Conservation (phyloP, 2,329 filamentous ascomycete species). For the Tympanopsis confertula region DNA sequence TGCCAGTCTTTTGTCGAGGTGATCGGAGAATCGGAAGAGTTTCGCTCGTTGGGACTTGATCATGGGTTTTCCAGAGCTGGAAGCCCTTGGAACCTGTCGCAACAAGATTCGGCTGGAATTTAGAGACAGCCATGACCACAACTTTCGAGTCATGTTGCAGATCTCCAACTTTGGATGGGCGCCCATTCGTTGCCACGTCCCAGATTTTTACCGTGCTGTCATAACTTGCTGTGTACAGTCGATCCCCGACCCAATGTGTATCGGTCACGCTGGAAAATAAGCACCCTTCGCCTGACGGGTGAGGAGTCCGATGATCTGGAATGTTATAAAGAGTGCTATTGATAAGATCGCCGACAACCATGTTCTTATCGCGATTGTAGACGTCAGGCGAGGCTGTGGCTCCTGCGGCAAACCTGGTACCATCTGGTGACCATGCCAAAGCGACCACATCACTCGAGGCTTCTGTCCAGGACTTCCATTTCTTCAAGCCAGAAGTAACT, state of each 20-base stretch:
- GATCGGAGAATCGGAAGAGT: not conserved
- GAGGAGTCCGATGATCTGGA: not conserved
- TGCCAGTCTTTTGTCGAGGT: not conserved
- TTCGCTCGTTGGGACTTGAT: not conserved
- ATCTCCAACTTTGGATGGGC: slow-evolving; percentile 16
- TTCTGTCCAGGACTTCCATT: slow-evolving; percentile 36
- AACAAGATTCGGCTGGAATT: slow-evolving; percentile 19
- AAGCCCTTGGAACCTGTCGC: slow-evolving; percentile 38
- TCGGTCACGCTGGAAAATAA: slow-evolving; percentile 44
- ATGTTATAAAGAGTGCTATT: slow-evolving; percentile 28
- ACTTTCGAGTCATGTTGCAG: slow-evolving; percentile 33
- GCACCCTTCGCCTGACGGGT: not conserved
- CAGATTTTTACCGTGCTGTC: slow-evolving; percentile 45
- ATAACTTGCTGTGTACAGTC: slow-evolving; percentile 40
- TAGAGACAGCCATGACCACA: slow-evolving; percentile 34
- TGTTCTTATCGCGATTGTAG: slow-evolving; percentile 46
- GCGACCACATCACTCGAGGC: slow-evolving; percentile 45
- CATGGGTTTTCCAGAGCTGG: slow-evolving; percentile 10
- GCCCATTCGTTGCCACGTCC: slow-evolving; percentile 20
- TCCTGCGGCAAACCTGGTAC: slow-evolving; percentile 40
- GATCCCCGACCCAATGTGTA: slow-evolving; percentile 35
- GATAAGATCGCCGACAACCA: slow-evolving; percentile 35
- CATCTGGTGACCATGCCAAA: slow-evolving; percentile 42
- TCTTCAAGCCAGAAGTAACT: slow-evolving; percentile 24
- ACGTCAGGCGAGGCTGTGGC: slow-evolving; percentile 44